A percentile compares a stretch with the other conserved stretches of the same genome.
Evolutionary conservation across 2,329 filamentous ascomycete genomes (phyloP).

Genomic region (Leptographium wingfieldii): DNA sequence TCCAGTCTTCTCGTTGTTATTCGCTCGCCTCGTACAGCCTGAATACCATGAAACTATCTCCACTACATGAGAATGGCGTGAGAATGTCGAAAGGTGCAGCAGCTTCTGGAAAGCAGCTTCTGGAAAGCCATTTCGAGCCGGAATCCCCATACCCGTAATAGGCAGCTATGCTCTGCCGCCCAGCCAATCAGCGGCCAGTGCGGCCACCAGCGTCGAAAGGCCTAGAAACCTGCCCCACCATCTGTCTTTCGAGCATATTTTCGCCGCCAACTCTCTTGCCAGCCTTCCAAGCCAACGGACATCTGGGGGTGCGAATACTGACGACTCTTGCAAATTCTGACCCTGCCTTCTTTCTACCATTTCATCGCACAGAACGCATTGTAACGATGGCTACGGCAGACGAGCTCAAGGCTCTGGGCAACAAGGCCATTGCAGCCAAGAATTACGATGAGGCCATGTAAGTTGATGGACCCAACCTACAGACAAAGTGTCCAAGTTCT

Average conservation of each 20-base stretch:
- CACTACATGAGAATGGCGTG: not conserved
- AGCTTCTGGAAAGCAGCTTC: not conserved
- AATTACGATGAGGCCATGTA: conserved; percentile 94
- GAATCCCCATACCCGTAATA: not conserved
- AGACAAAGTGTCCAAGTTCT: not conserved
- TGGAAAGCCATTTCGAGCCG: not conserved
- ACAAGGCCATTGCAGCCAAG: conserved; percentile 96
- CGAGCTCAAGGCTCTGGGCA: conserved; percentile 92
- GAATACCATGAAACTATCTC: not conserved
- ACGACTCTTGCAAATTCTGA: not conserved
- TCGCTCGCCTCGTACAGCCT: too few species aligned
- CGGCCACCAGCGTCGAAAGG: conserved; percentile 12
- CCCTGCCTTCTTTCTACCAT: not conserved
- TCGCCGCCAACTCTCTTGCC: not conserved
- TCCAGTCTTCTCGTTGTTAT: not conserved
- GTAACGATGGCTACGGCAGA: conserved; percentile 47
- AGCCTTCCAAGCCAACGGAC: not conserved
- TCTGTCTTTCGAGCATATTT: not conserved
- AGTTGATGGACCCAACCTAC: conserved; percentile 21
- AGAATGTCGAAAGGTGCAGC: not conserved
- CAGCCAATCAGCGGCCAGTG: not conserved
- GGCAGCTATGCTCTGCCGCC: not conserved
- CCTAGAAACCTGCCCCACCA: conserved; percentile 14
- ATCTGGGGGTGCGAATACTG: not conserved
- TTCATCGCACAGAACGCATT: not conserved